phyloP scores from a whole-genome alignment of 2,329 filamentous ascomycete species.

The Podosphaera leucotricha region DNA sequence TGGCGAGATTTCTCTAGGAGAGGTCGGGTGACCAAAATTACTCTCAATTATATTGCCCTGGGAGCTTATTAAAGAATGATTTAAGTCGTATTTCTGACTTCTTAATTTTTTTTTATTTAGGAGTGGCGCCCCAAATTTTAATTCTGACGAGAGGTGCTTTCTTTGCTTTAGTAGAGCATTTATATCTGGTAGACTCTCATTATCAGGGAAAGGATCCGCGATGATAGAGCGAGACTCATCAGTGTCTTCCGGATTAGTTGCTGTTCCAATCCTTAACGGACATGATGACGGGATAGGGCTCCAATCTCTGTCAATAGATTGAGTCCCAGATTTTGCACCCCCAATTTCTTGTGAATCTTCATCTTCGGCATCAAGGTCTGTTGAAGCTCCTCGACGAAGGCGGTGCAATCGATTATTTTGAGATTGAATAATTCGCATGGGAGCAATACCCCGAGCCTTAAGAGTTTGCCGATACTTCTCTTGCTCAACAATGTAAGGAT shows the following conservation, averaged over 20 bases:
- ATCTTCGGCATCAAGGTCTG: constrained; percentile 8
- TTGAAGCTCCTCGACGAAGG: constrained; percentile 2
- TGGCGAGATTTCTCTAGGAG: constrained; percentile 18
- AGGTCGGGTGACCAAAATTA: constrained; percentile 18
- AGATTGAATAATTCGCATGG: constrained; percentile 11
- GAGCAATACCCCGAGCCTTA: constrained; percentile 12
- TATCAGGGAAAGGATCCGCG: constrained; percentile 4
- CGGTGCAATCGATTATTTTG: constrained; percentile 6
- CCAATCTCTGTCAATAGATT: constrained; percentile 10
- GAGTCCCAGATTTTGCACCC: constrained; percentile 6
- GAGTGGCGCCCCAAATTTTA: background rate
- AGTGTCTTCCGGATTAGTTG: background rate
- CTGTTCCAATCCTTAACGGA: background rate
- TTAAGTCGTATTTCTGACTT: background rate
- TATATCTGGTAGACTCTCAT: constrained; percentile 14
- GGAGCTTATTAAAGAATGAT: background rate
- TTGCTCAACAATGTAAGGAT: constrained; percentile 15
- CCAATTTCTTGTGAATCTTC: constrained; percentile 9
- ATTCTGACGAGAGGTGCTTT: background rate
- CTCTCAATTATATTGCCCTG: background rate
- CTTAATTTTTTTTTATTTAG: too few species aligned
- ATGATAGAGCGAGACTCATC: background rate
- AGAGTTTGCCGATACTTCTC: constrained; percentile 13
- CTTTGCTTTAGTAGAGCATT: constrained; percentile 7
- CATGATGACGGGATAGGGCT: constrained; percentile 1